Evolutionary conservation across 1,139 yeast genomes (phyloP).

Genomic region (Taphrina communis): DNA sequence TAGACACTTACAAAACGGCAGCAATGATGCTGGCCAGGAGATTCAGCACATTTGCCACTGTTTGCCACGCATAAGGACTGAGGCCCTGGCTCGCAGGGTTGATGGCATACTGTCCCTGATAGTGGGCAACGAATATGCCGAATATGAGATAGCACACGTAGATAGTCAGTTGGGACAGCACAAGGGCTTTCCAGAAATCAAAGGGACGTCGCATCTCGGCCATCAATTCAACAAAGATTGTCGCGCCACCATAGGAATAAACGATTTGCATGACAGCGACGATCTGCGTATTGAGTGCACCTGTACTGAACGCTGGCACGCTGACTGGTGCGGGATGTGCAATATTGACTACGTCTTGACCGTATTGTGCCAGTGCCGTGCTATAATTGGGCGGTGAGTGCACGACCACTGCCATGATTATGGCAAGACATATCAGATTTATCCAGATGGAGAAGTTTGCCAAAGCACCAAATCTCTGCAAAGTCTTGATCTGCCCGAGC

Average conservation of each 20-base stretch:
- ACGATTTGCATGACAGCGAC: constrained; percentile 57
- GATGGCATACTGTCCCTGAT: constrained; percentile 56
- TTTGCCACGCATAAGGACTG: constrained; percentile 53
- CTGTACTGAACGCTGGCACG: constrained; percentile 49
- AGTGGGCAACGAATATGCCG: constrained; percentile 56
- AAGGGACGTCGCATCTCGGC: constrained; percentile 57
- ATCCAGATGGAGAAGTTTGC: constrained; percentile 51
- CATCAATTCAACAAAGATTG: constrained; percentile 57
- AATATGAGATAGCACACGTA: constrained; percentile 54
- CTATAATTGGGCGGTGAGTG: constrained; percentile 4
- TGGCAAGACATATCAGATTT: constrained; percentile 47
- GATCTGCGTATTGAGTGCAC: constrained; percentile 51
- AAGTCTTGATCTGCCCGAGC: constrained; percentile 55
- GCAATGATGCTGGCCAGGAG: constrained; percentile 56
- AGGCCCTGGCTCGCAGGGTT: constrained; percentile 58
- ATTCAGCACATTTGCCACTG: constrained; percentile 52
- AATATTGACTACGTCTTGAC: constrained; percentile 4
- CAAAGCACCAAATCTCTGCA: constrained; percentile 54
- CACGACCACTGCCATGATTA: constrained; percentile 33
- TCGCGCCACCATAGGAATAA: constrained; percentile 59
- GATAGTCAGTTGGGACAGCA: constrained; percentile 56
- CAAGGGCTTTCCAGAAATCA: constrained; percentile 59
- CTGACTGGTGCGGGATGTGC: constrained; percentile 5
- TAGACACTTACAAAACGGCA: constrained; percentile 52
- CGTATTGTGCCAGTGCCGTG: constrained; percentile 12